A percentile compares a stretch with the other conserved stretches of the same genome.
Evolutionary conservation across 2,329 filamentous ascomycete genomes (phyloP).

Genomic region (Fusarium bulbicola): DNA sequence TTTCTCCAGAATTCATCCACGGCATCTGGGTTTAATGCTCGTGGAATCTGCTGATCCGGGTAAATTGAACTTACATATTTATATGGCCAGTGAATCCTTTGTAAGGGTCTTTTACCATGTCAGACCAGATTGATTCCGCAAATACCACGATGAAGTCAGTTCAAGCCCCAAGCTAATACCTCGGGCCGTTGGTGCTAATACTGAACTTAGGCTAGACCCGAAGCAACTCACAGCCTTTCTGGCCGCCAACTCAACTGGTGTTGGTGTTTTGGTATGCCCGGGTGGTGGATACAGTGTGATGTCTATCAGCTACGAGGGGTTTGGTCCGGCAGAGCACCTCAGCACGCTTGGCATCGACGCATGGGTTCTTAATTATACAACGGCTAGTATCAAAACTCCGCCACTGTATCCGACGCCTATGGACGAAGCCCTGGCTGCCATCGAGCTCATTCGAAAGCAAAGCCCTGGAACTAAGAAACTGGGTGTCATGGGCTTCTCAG

Average conservation of each 20-base stretch:
- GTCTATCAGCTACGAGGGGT: slow-evolving; percentile 21
- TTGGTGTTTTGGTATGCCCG: slow-evolving; percentile 21
- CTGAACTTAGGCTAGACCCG: background rate
- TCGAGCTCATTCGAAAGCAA: slow-evolving; percentile 16
- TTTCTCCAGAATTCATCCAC: background rate
- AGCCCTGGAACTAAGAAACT: slow-evolving; percentile 11
- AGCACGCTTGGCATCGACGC: slow-evolving; percentile 30
- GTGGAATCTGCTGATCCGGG: background rate
- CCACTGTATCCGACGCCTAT: slow-evolving; percentile 23
- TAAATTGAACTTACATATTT: background rate
- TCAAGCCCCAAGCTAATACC: accelerated
- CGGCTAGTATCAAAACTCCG: slow-evolving; percentile 6
- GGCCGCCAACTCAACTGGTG: slow-evolving; percentile 16
- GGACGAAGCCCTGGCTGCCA: slow-evolving; percentile 20
- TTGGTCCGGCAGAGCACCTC: slow-evolving; percentile 16
- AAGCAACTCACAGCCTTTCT: slow-evolving; percentile 9
- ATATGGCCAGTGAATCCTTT: background rate
- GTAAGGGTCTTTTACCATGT: background rate
- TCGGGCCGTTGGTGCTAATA: background rate
- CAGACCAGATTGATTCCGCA: background rate
- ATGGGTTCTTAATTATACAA: slow-evolving; percentile 30
- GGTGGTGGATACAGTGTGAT: slow-evolving; percentile 23
- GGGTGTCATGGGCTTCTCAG: slow-evolving; percentile 30
- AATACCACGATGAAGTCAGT: slow-evolving; percentile 16
- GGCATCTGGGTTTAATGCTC: background rate